Percentiles rank a stretch among this genome's conserved stretches.
phyloP scores from a whole-genome alignment of 352 stramenopile genomes.

The Plasmopara muralis region DNA sequence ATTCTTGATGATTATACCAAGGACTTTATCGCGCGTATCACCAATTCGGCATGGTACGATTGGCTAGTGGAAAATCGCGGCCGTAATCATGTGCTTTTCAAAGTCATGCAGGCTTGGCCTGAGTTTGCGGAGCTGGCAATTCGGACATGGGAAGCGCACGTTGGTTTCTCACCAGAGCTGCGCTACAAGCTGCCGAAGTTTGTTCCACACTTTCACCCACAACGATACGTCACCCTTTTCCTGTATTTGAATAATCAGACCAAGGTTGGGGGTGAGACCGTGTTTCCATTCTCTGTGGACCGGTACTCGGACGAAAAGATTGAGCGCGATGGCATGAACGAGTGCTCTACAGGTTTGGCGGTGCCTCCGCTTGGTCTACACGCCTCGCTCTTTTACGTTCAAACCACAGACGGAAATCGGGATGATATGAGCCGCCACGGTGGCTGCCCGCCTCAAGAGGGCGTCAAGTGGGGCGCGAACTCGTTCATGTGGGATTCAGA shows the following conservation, averaged over 20 bases:
- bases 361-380: conserved; percentile 65
- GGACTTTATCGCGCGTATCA: conserved; percentile 42
- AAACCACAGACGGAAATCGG: conserved; percentile 66
- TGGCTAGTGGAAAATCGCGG: conserved; percentile 63
- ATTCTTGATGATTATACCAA: conserved; percentile 65
- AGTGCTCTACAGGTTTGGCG: conserved; percentile 70
- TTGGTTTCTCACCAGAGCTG: conserved; percentile 27
- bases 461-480: conserved; percentile 82
- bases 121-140: conserved; percentile 57
- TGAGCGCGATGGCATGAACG: conserved; percentile 64
- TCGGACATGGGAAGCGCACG: conserved; percentile 55
- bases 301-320: conserved; percentile 65
- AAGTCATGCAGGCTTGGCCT: conserved; percentile 56
- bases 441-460: conserved; percentile 76
- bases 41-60: conserved; percentile 65
- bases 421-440: conserved; percentile 78
- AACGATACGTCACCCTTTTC: conserved; percentile 96
- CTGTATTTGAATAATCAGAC: conserved; percentile 96
- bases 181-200: conserved; percentile 61
- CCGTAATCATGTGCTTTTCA: conserved; percentile 55
- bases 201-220: conserved; percentile 78
- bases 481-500: conserved; percentile 87
- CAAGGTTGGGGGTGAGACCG: conserved; percentile 92
- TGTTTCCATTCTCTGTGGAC: conserved; percentile 91
- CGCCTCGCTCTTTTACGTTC: conserved; percentile 80